Conservation (phyloP, 1,284 basidiomycete genomes). For the Pholiota adiposa region DNA sequence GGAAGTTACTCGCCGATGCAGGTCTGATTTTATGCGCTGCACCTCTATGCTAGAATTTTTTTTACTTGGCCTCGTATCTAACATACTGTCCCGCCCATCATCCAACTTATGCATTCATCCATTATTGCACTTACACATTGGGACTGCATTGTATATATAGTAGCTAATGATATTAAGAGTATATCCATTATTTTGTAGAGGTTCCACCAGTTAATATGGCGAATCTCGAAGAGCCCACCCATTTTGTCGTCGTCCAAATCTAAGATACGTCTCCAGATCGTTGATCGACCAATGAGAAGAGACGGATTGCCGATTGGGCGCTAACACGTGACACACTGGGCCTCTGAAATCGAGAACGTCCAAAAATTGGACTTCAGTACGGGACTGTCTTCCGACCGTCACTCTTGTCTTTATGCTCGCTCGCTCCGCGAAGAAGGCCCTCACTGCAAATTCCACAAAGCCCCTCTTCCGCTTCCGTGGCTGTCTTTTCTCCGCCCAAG, state of each 20-base stretch:
- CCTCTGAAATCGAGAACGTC: not conserved
- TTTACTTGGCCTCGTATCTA: slow-evolving; percentile 8
- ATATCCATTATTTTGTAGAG: not conserved
- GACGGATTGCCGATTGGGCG: not conserved
- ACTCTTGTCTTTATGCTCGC: slow-evolving; percentile 55
- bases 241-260: too few species aligned
- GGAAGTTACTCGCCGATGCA: slow-evolving; percentile 36
- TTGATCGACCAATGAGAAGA: not conserved
- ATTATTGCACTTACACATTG: slow-evolving; percentile 9
- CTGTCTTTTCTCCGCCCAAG: slow-evolving; percentile 41
- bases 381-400: slow-evolving; percentile 10
- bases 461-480: slow-evolving; percentile 47
- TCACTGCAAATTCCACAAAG: slow-evolving; percentile 39
- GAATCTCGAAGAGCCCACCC: too few species aligned
- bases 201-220: too few species aligned
- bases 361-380: slow-evolving; percentile 5
- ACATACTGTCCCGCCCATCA: slow-evolving; percentile 10
- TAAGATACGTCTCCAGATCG: too few species aligned
- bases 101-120: slow-evolving; percentile 11
- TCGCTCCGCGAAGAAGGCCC: slow-evolving; percentile 46
- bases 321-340: not conserved
- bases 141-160: slow-evolving; percentile 20
- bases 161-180: slow-evolving; percentile 21
- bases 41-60: slow-evolving; percentile 4
- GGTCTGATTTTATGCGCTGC: slow-evolving; percentile 3